Evolutionary conservation across 148 eudicot species (phyloP).

Genomic region (Rhododendron henanense): DNA sequence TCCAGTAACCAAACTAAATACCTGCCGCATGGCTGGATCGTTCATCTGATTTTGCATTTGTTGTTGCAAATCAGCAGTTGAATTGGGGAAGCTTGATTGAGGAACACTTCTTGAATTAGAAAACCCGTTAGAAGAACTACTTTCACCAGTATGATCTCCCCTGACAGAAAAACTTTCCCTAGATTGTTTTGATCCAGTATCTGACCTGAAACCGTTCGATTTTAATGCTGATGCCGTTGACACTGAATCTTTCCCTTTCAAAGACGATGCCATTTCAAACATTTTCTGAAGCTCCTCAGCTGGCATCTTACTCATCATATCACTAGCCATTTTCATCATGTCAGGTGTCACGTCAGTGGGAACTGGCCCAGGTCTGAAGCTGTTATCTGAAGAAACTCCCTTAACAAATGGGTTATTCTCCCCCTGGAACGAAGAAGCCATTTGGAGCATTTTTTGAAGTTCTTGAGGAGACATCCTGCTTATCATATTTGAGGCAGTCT

Average conservation of each 20-base stretch:
- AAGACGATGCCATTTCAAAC: constrained; percentile 75
- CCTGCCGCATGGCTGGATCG: constrained; percentile 95
- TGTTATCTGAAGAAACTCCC: constrained; percentile 30
- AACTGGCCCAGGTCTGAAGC: constrained; percentile 49
- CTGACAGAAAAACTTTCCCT: constrained; percentile 28
- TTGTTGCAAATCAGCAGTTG: constrained; percentile 75
- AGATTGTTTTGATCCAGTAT: constrained; percentile 25
- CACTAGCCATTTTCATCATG: constrained; percentile 85
- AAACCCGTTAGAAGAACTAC: constrained; percentile 37
- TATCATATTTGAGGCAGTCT: constrained; percentile 79
- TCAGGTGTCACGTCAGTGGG: constrained; percentile 74
- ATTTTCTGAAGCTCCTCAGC: constrained; percentile 80
- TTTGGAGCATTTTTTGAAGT: constrained; percentile 79
- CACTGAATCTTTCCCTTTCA: constrained; percentile 50
- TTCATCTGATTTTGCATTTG: constrained; percentile 95
- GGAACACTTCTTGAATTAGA: constrained; percentile 43
- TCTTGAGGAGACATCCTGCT: constrained; percentile 91
- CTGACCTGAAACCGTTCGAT: constrained; percentile 33
- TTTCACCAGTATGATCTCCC: constrained; percentile 37
- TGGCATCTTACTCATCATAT: constrained; percentile 92
- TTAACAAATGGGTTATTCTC: constrained; percentile 33
- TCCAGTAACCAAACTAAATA: constrained; percentile 13
- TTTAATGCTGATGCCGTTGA: constrained; percentile 38
- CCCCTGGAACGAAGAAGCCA: constrained; percentile 88
- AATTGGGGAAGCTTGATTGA: constrained; percentile 48